phyloP scores from a whole-genome alignment of 2,329 filamentous ascomycete genomes.

The Alternaria burnsii region DNA sequence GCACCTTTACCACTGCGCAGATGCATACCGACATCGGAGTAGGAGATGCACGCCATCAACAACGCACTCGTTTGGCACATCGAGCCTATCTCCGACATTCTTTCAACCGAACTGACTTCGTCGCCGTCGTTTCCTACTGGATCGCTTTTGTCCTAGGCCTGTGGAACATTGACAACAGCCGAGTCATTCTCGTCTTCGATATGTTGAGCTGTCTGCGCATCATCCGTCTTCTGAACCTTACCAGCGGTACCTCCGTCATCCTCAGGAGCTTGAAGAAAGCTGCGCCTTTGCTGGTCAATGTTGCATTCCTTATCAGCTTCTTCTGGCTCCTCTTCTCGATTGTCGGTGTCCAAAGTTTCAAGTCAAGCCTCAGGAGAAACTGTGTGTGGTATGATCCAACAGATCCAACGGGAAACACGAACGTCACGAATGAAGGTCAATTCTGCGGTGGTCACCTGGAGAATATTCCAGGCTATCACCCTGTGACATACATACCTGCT shows the following conservation, averaged over 20 bases:
- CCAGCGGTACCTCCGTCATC: slow-evolving; percentile 93
- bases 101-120: slow-evolving; percentile 94
- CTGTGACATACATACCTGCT: slow-evolving; percentile 72
- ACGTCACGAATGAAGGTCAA: slow-evolving; percentile 67
- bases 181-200: slow-evolving; percentile 87
- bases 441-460: slow-evolving; percentile 88
- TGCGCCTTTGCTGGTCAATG: slow-evolving; percentile 87
- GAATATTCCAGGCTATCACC: slow-evolving; percentile 55
- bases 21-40: slow-evolving; percentile 62
- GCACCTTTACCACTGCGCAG: slow-evolving; percentile 78
- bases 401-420: slow-evolving; percentile 57
- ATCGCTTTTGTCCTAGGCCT: slow-evolving; percentile 80
- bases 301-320: slow-evolving; percentile 93
- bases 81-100: slow-evolving; percentile 93
- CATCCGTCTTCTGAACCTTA: slow-evolving; percentile 86
- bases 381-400: slow-evolving; percentile 57
- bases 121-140: slow-evolving; percentile 96
- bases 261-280: slow-evolving; percentile 94
- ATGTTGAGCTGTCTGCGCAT: slow-evolving; percentile 98
- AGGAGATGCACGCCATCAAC: slow-evolving; percentile 75
- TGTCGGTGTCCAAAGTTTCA: slow-evolving; percentile 93
- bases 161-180: slow-evolving; percentile 70
- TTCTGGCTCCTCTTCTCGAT: slow-evolving; percentile 99
- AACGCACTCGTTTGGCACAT: slow-evolving; percentile 84
- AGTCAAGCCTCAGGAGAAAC: slow-evolving; percentile 59